phyloP scores from a whole-genome alignment of 257 asterid species.

The Ajuga chamaepitys region DNA sequence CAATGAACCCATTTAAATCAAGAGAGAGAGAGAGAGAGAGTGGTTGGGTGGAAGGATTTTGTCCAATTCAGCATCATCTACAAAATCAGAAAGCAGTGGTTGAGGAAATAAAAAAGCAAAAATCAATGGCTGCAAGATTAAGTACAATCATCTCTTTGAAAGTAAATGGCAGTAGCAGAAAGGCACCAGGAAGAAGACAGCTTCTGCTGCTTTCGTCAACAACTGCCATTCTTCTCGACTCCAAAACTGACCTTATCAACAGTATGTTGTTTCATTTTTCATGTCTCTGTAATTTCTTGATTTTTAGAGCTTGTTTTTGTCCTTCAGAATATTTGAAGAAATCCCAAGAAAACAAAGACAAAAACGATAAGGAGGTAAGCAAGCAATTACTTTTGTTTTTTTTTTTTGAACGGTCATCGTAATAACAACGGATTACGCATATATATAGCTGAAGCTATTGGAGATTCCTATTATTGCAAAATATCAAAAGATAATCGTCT shows the following conservation, averaged over 20 bases:
- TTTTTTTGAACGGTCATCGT: too few species aligned
- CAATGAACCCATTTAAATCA: too few species aligned
- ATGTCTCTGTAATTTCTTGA: neutral
- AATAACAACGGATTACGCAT: too few species aligned
- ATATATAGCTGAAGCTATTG: too few species aligned
- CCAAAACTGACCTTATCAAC: conserved; percentile 63
- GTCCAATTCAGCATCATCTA: conserved; percentile 3
- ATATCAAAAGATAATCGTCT: too few species aligned
- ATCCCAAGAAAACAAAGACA: conserved; percentile 75
- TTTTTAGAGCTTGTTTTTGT: neutral
- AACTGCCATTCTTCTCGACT: conserved; percentile 34
- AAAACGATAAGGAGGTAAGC: conserved; percentile 82
- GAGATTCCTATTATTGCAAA: too few species aligned
- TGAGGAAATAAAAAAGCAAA: conserved; percentile 20
- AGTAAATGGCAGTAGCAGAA: conserved; percentile 19
- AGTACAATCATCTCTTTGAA: conserved; percentile 16
- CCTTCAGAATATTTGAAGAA: conserved; percentile 65
- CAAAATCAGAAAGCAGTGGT: conserved; percentile 17
- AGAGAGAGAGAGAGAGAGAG: neutral
- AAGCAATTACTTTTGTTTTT: too few species aligned
- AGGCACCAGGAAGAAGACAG: conserved; percentile 45
- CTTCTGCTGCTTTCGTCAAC: conserved; percentile 46
- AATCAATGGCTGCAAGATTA: conserved; percentile 32
- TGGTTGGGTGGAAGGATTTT: neutral
- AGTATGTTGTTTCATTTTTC: conserved; percentile 27